Evolutionary conservation across 768 basidiomycete genomes (phyloP).

Genomic region (Plicaturopsis crispa): DNA sequence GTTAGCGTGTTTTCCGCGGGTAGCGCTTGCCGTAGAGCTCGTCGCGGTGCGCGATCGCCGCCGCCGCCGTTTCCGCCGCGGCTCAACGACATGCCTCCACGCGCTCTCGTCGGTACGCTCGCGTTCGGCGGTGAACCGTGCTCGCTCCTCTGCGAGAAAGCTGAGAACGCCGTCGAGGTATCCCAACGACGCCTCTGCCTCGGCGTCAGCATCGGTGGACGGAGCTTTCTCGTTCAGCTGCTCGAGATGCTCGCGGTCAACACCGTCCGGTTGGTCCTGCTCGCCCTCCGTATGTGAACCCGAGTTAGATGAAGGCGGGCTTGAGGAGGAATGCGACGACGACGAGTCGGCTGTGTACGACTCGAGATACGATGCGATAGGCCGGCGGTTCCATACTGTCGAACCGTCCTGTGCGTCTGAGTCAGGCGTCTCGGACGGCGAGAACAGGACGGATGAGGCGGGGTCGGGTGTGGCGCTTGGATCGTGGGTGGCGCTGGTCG

Average conservation of each 20-base stretch:
- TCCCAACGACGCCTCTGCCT: conserved; percentile 58
- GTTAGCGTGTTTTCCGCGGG: conserved; percentile 18
- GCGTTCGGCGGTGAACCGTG: conserved; percentile 39
- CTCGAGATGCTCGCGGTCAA: conserved; percentile 11
- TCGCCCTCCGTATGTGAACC: conserved; percentile 6
- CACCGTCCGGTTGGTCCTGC: conserved; percentile 8
- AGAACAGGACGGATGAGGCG: conserved; percentile 14
- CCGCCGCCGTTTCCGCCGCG: conserved; percentile 28
- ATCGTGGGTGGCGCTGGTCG: conserved; percentile 8
- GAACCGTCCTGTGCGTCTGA: conserved; percentile 33
- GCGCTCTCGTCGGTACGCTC: conserved; percentile 14
- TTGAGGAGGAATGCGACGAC: conserved; percentile 9
- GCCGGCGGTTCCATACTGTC: conserved; percentile 58
- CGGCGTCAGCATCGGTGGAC: conserved; percentile 16
- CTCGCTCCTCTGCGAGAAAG: conserved; percentile 70
- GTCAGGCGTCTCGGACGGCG: conserved; percentile 15
- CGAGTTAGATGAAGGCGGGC: conserved; percentile 10
- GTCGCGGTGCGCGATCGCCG: conserved; percentile 22
- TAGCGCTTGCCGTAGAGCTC: not conserved
- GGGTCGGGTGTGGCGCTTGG: conserved; percentile 13
- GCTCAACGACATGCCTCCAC: conserved; percentile 31
- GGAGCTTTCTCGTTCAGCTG: conserved; percentile 4
- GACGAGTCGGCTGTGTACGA: conserved; percentile 10
- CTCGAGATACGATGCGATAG: conserved; percentile 49
- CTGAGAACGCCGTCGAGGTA: conserved; percentile 65